Evolutionary conservation across 768 basidiomycete genomes (phyloP), one percentile per base, ranked within the genome.

Genomic region (Lyophyllum shimeji): DNA sequence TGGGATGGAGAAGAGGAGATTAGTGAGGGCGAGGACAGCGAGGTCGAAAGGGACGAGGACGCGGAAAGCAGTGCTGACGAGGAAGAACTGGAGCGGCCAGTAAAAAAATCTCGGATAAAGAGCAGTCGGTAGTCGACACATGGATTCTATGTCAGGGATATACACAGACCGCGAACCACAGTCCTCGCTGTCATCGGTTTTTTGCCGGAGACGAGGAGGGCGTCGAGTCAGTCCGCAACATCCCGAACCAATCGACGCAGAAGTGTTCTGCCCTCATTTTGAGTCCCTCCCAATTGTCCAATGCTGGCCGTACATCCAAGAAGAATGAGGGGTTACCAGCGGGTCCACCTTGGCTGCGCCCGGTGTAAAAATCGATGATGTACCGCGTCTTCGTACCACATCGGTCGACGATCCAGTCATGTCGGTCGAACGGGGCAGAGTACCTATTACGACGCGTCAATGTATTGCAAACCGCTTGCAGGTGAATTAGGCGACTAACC

Each of bases 331-430:
- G 71, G 53, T 83, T 80, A 55, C 75, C 78, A 21, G 76, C 70
- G 1, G 76, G 64, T 11, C 82, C 63, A 12, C 70, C 74, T 23
- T 74, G 65, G 44, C 70, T 75, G 31, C 84, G 84, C 17, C 96
- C 96, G 2, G 91, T 90, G 75, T 99, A 99, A 72, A 98, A 99
- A 73, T 99, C 97, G 65, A 99, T 97, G 56, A 99, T 85, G 74
- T 99, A 99, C 49, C 96, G 87, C 67, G 94, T 79, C 55, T 84
- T 85, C 8, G 82, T 84, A 5, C 95, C 96, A 67, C 95, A 97
- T 31, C 96, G 86, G 70, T 97, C 94, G 48, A 99, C 86, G 48
- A 93, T 71, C 97, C 97, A 99, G 70, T 98, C 96, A 62, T 99
- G 97, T 52, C 93, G 79, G 69, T 99, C 97, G 71, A 99, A 99